Evolutionary conservation across 2,329 filamentous ascomycete genomes (phyloP), one percentile per base, ranked within the genome.

Genomic region (Cordyceps militaris): DNA sequence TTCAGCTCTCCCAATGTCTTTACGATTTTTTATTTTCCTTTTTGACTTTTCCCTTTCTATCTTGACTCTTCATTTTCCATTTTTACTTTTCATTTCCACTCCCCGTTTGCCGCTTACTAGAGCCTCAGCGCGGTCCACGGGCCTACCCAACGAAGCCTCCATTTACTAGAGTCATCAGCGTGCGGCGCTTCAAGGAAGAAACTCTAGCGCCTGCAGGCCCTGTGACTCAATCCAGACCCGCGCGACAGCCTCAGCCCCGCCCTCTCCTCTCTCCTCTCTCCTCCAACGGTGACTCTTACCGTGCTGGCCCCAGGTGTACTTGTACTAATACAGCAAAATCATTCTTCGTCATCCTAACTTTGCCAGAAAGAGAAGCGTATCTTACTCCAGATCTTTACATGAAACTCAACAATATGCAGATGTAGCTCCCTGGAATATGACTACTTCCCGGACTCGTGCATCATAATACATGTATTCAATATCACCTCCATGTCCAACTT

Each of bases 341-440:
- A 57, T 57, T 44, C 21, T 57, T 57, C 55, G 55, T 57, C 55
- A 57, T 57, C 23, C 44, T 50, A 11, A 16, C 42, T 57, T 43
- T 26, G 9, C 46, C 55, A 23, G 40, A 44, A 50, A 19, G 13
- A 40, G 38, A 9, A 49, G 30, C 16, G 9, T 14, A 3, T 16
- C 13, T 23, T 23, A 9, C 38, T 21, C 4, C 19, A 42, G 36
- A 11, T n/a, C 36, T 40, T n/a, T 19, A n/a, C 13, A 40, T 40
- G 14, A 36, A 4, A 13, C 13, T 38, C 8, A 16, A 16, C 34
- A 16, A 38, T 2, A 38, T 2, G 34, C 14, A 38, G 34, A 38
- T 38, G 3, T 38, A 4, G 14, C n/a, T 38, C 34, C 34, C 34
- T 16, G 3, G 16, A 13, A 38, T n/a, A 38, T 36, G n/a, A n/a